Conservation (phyloP, 2,329 filamentous ascomycete genomes). For the Emergomyces orientalis region DNA sequence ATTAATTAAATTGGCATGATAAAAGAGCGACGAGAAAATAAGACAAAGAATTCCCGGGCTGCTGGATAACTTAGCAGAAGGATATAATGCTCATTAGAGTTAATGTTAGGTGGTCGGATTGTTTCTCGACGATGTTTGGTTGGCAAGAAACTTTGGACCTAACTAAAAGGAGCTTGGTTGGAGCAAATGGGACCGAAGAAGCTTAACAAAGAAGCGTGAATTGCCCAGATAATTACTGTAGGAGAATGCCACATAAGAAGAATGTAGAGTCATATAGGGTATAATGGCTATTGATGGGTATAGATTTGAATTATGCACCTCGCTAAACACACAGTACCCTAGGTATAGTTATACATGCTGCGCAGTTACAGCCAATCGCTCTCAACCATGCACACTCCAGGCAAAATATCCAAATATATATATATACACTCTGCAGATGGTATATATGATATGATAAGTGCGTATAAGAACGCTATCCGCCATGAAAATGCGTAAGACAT, state of each 20-base stretch:
- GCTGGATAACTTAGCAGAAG: not conserved
- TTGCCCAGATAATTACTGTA: not conserved
- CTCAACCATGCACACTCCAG: not conserved
- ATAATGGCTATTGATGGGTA: not conserved
- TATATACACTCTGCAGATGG: not conserved
- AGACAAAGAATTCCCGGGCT: not conserved
- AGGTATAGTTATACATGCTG: not conserved
- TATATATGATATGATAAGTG: not conserved
- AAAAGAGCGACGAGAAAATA: constrained; percentile 16
- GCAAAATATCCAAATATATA: not conserved
- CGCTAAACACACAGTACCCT: not conserved
- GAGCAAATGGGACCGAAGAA: not conserved
- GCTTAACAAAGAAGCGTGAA: too few relatives aligned
- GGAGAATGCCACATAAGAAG: not conserved
- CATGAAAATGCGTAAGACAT: not conserved
- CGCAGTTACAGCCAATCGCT: not conserved
- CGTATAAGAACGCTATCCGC: not conserved
- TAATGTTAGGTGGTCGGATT: not conserved
- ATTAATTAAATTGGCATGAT: constrained; percentile 14
- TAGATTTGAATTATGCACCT: not conserved
- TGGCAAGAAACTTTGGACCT: not conserved
- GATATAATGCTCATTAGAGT: not conserved
- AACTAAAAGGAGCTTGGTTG: constrained; percentile 21
- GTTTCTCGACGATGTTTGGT: not conserved
- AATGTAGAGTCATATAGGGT: not conserved